phyloP scores from a whole-genome alignment of 352 stramenopile genomes.

The Pseudoperonospora humuli region DNA sequence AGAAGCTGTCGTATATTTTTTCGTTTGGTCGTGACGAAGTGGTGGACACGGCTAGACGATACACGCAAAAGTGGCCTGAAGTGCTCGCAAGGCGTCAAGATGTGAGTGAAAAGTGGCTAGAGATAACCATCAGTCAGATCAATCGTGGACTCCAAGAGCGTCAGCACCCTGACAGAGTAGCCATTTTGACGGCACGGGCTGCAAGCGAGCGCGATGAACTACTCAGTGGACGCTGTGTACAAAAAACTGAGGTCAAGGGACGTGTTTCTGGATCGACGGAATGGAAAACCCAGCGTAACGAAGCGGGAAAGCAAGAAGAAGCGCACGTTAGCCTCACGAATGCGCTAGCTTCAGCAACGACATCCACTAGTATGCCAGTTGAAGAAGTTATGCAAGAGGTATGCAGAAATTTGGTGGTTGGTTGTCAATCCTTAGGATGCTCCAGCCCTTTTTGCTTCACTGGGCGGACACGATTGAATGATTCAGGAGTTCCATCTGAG shows the following conservation, averaged over 20 bases:
- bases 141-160: slow-evolving; percentile 33
- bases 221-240: slow-evolving; percentile 17
- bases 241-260: slow-evolving; percentile 47
- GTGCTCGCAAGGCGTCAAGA: slow-evolving; percentile 55
- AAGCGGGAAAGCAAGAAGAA: slow-evolving; percentile 41
- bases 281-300: slow-evolving; percentile 63
- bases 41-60: slow-evolving; percentile 83
- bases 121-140: slow-evolving; percentile 39
- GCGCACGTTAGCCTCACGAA: not conserved
- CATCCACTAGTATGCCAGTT: slow-evolving; percentile 1
- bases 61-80: slow-evolving; percentile 62
- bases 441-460: slow-evolving; percentile 42
- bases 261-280: slow-evolving; percentile 72
- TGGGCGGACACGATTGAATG: slow-evolving; percentile 7
- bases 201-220: slow-evolving; percentile 46
- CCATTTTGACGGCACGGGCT: slow-evolving; percentile 31
- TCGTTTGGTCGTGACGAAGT: slow-evolving; percentile 85
- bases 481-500: slow-evolving; percentile 6
- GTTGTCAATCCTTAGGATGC: slow-evolving; percentile 28
- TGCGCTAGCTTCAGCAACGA: not conserved
- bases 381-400: slow-evolving; percentile 36
- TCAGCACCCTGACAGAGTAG: slow-evolving; percentile 23
- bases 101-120: slow-evolving; percentile 60
- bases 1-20: slow-evolving; percentile 90
- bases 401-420: slow-evolving; percentile 39